phyloP scores from a whole-genome alignment of 768 basidiomycete species.

The Lentinula lateritia region DNA sequence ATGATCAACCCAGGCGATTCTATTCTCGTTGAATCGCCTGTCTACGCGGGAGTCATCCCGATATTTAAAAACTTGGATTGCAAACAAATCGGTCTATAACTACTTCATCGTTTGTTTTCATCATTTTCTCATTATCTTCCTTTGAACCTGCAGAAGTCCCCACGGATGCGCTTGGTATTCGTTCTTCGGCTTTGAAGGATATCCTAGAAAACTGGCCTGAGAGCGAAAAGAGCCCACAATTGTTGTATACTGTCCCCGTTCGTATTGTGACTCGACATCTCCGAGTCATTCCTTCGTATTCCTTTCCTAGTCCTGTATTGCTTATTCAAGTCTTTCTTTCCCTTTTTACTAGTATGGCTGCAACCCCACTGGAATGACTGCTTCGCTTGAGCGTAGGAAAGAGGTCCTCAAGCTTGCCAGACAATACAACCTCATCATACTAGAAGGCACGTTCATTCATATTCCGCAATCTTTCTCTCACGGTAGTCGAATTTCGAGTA shows the following conservation, averaged over 20 bases:
- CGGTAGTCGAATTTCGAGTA: slow-evolving; percentile 18
- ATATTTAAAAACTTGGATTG: slow-evolving; percentile 52
- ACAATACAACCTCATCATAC: slow-evolving; percentile 72
- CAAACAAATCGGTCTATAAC: slow-evolving; percentile 49
- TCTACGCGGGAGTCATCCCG: slow-evolving; percentile 72
- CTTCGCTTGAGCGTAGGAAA: slow-evolving; percentile 60
- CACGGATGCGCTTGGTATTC: slow-evolving; percentile 70
- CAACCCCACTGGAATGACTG: slow-evolving; percentile 83
- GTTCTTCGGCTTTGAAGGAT: slow-evolving; percentile 49
- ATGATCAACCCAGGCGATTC: slow-evolving; percentile 77
- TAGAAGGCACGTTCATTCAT: slow-evolving; percentile 59
- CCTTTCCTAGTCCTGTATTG: slow-evolving; percentile 4
- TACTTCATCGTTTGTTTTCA: not conserved
- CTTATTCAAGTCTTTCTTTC: not conserved
- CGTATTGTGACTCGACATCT: slow-evolving; percentile 12
- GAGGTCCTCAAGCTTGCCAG: slow-evolving; percentile 68
- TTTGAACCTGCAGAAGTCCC: slow-evolving; percentile 52
- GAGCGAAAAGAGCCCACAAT: slow-evolving; percentile 65
- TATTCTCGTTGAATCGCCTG: slow-evolving; percentile 77
- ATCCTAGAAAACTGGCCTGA: slow-evolving; percentile 73
- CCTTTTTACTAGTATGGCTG: slow-evolving; percentile 57
- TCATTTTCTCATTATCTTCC: not conserved
- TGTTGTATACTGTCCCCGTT: slow-evolving; percentile 79
- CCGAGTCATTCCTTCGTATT: not conserved
- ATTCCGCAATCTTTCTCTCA: not conserved